Evolutionary conservation across 1,139 yeast genomes (phyloP).

Genomic region (Taiozyma onychis): DNA sequence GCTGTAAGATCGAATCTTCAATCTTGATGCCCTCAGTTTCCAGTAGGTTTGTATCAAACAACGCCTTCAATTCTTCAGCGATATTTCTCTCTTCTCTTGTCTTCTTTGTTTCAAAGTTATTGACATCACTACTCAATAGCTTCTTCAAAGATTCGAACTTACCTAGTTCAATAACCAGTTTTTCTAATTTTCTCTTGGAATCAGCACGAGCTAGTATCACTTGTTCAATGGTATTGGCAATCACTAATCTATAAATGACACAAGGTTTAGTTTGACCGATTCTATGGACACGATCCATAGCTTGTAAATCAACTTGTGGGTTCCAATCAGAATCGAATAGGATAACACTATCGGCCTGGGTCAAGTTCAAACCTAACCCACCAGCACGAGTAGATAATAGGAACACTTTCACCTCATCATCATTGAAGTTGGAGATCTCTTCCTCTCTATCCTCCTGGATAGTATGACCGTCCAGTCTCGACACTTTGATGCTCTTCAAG

Average conservation of each 20-base stretch:
- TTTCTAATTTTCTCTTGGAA: constrained; percentile 73
- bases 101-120: constrained; percentile 1
- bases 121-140: constrained; percentile 15
- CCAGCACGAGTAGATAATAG: constrained; percentile 89
- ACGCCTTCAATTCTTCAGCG: constrained; percentile 15
- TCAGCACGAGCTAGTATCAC: constrained; percentile 71
- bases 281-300: constrained; percentile 92
- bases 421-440: constrained; percentile 52
- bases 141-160: constrained; percentile 55
- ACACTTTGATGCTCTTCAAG: constrained; percentile 37
- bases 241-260: constrained; percentile 68
- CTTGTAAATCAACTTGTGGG: constrained; percentile 94
- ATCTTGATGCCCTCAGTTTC: constrained; percentile 2
- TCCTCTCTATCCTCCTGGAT: constrained; percentile 59
- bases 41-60: constrained; percentile 16
- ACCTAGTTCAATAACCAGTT: constrained; percentile 80
- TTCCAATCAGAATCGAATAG: constrained; percentile 95
- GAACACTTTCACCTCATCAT: constrained; percentile 42
- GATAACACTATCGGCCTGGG: constrained; percentile 85
- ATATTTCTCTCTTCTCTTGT: constrained; percentile 11
- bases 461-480: constrained; percentile 77
- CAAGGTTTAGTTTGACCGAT: constrained; percentile 88
- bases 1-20: constrained; percentile 11
- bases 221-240: constrained; percentile 79
- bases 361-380: constrained; percentile 84